phyloP scores from a whole-genome alignment of 345 rosid species.

The Dovyalis caffra region DNA sequence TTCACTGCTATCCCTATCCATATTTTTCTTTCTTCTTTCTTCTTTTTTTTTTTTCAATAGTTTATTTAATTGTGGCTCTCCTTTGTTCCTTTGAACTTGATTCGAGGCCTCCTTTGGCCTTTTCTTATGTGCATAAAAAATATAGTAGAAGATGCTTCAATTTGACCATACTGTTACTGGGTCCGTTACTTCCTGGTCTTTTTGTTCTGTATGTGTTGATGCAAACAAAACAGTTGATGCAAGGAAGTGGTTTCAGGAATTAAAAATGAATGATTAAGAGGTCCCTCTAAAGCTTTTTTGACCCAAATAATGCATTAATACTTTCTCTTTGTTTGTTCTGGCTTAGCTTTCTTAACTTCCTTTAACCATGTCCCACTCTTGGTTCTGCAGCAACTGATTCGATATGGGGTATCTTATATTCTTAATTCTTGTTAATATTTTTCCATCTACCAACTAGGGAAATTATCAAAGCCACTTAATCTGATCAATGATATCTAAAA shows the following conservation, averaged over 20 bases:
- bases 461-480: neutral
- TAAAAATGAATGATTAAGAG: constrained; percentile 11
- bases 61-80: constrained; percentile 21
- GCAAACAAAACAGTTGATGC: constrained; percentile 16
- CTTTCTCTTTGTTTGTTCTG: neutral
- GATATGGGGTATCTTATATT: neutral
- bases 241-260: constrained; percentile 1
- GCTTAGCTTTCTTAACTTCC: constrained; percentile 9
- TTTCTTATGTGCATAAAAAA: neutral
- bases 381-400: neutral
- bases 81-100: constrained; percentile 8
- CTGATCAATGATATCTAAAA: neutral
- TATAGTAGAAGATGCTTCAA: neutral
- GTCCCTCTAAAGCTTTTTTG: neutral
- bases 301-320: neutral
- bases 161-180: constrained; percentile 4
- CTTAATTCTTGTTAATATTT: neutral
- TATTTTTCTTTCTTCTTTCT: neutral
- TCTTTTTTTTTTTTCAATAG: neutral
- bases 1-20: neutral
- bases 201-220: constrained; percentile 16
- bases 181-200: constrained; percentile 10
- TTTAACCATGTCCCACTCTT: neutral
- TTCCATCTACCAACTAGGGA: neutral
- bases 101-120: constrained; percentile 11